Evolutionary conservation across 1,284 basidiomycete genomes (phyloP).

Genomic region (Puccinia sorghi): DNA sequence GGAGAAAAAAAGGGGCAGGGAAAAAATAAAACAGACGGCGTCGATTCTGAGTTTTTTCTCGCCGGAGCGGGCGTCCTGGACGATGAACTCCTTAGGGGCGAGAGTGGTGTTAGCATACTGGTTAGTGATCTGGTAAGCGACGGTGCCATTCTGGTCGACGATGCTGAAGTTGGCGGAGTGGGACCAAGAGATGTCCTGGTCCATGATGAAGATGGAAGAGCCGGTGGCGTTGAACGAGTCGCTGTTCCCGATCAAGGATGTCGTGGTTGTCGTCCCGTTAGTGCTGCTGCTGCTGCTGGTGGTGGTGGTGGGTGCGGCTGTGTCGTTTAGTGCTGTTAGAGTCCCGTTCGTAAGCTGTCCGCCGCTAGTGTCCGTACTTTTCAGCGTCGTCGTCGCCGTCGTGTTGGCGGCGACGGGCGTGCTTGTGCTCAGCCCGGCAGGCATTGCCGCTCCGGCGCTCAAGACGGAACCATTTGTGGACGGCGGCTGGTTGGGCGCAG

Average conservation of each 20-base stretch:
- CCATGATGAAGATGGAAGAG: conserved; percentile 10
- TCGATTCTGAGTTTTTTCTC: conserved; percentile 36
- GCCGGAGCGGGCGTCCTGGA: conserved; percentile 23
- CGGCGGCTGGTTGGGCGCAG: no score
- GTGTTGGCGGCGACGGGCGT: no score
- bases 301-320: no score
- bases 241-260: background rate
- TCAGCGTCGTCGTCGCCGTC: no score
- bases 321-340: no score
- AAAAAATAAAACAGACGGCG: background rate
- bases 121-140: conserved; percentile 32
- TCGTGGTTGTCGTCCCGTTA: background rate
- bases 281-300: no score
- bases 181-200: conserved; percentile 19
- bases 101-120: background rate
- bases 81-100: conserved; percentile 9
- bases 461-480: no score
- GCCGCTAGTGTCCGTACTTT: no score
- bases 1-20: no score
- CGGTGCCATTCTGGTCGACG: conserved; percentile 10
- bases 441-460: no score
- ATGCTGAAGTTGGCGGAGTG: conserved; percentile 23
- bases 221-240: background rate
- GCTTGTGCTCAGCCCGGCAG: no score
- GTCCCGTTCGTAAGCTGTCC: no score